Conservation (phyloP, 2,329 filamentous ascomycete species). For the Fusarium brevicatenulatum region DNA sequence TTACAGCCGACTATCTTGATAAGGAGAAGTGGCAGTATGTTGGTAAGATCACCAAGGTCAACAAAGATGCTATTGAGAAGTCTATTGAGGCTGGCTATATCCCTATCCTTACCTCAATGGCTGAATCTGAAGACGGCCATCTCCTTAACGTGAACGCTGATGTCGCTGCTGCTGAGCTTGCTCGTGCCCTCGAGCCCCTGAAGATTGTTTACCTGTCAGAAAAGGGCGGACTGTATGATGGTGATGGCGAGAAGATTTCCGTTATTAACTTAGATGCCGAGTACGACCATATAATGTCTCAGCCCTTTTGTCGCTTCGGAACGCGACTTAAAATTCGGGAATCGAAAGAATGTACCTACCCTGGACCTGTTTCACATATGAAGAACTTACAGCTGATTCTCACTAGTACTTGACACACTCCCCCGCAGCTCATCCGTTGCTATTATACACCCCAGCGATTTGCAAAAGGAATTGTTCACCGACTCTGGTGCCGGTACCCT, state of each 20-base stretch:
- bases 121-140: conserved; percentile 89
- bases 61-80: conserved; percentile 88
- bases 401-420: conserved; percentile 78
- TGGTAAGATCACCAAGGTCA: conserved; percentile 93
- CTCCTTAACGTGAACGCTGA: conserved; percentile 98
- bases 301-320: conserved; percentile 83
- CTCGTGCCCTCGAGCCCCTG: conserved; percentile 86
- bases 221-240: conserved; percentile 95
- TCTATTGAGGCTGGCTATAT: conserved; percentile 92
- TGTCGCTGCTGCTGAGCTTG: conserved; percentile 92
- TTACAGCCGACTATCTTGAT: conserved; percentile 93
- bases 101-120: conserved; percentile 95
- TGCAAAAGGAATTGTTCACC: conserved; percentile 97
- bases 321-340: conserved; percentile 86
- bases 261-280: conserved; percentile 98
- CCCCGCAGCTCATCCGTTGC: conserved; percentile 94
- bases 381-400: neutral
- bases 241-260: conserved; percentile 93
- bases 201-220: conserved; percentile 99
- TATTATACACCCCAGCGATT: conserved; percentile 94
- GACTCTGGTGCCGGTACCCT: conserved; percentile 94
- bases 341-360: too few relatives aligned
- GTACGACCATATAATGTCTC: conserved; percentile 90
- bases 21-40: conserved; percentile 97
- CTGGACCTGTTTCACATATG: too few relatives aligned